phyloP scores from a whole-genome alignment of 2,329 filamentous ascomycete genomes.

The Metarhizium guizhouense region DNA sequence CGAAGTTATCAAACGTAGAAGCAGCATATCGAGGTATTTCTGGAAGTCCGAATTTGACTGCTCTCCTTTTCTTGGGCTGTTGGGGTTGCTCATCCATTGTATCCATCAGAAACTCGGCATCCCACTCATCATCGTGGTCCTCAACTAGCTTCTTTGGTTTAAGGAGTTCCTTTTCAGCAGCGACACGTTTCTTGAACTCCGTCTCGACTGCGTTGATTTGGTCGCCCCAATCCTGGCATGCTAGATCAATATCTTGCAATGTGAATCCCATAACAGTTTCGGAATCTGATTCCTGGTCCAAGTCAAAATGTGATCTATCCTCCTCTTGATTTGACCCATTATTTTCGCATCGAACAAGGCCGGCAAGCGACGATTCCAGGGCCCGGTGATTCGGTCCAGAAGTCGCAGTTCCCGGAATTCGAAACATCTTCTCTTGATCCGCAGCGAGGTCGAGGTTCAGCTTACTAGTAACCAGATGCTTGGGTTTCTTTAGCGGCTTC shows the following conservation, averaged over 20 bases:
- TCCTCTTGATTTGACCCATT: slow-evolving; percentile 27
- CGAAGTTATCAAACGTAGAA: slow-evolving; percentile 73
- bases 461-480: slow-evolving; percentile 77
- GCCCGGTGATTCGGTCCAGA: slow-evolving; percentile 45
- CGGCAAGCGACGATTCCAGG: slow-evolving; percentile 39
- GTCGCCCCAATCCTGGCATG: slow-evolving; percentile 79
- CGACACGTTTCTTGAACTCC: slow-evolving; percentile 23
- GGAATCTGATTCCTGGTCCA: slow-evolving; percentile 43
- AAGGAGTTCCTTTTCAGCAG: slow-evolving; percentile 21
- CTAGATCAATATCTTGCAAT: slow-evolving; percentile 71
- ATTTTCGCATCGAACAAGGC: slow-evolving; percentile 35
- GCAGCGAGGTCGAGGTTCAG: slow-evolving; percentile 75
- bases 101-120: slow-evolving; percentile 48
- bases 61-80: slow-evolving; percentile 60
- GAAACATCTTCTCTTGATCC: slow-evolving; percentile 82
- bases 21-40: slow-evolving; percentile 51
- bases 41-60: slow-evolving; percentile 48
- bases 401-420: slow-evolving; percentile 54
- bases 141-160: slow-evolving; percentile 23
- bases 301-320: slow-evolving; percentile 31
- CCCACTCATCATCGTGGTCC: slow-evolving; percentile 51
- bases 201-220: slow-evolving; percentile 42
- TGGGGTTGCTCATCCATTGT: slow-evolving; percentile 34
- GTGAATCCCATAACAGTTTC: slow-evolving; percentile 67
- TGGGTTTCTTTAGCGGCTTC: slow-evolving; percentile 68